Percentiles rank a stretch among this genome's conserved stretches.
These are phyloP conservation scores for Aspergillus neoniger DNA, from an alignment of 2,329 filamentous ascomycete species.

Conservation along the genomic window DNA sequence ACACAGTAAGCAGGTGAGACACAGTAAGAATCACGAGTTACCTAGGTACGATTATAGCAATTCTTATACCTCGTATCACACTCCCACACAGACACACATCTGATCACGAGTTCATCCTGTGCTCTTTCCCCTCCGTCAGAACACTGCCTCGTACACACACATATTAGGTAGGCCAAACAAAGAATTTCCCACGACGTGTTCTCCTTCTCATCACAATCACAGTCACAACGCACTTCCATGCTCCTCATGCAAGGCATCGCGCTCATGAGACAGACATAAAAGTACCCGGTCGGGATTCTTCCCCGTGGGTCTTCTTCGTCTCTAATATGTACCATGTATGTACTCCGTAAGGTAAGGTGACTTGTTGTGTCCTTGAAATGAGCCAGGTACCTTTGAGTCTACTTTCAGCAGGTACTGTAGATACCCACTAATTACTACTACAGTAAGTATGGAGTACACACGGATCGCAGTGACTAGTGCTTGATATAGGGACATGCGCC, in stretches of 20 bases:
- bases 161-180: background rate
- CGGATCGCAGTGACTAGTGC: background rate
- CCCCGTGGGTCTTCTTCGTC: background rate
- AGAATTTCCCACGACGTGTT: background rate
- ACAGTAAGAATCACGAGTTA: no score
- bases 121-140: no score
- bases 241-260: background rate
- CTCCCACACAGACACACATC: no score
- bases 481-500: background rate
- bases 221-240: background rate
- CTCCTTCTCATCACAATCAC: background rate
- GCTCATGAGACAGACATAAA: background rate
- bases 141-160: background rate
- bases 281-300: background rate
- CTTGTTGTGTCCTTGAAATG: background rate
- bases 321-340: background rate
- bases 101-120: no score
- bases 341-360: background rate
- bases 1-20: no score
- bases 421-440: background rate
- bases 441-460: background rate
- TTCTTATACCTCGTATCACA: no score
- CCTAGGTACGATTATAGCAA: no score
- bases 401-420: background rate
- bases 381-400: background rate